Base-by-base conservation (phyloP, 306 rosid species). In the Abrus pulchellus region DNA sequence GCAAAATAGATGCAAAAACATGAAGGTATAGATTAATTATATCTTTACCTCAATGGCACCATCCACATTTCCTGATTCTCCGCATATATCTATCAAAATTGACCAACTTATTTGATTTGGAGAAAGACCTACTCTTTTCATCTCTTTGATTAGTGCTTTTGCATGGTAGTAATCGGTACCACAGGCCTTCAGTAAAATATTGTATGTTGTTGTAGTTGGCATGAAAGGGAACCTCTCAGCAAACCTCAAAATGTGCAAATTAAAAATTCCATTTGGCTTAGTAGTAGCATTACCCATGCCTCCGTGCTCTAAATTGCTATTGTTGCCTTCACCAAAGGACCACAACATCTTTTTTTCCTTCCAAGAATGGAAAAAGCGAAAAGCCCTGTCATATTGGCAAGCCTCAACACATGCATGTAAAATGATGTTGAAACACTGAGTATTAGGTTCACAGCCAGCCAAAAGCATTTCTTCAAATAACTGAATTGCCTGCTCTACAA, bases 391-490 rank as follows among this genome's bases (percentile, higher is more conserved):
- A 70, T 89, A 95, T 77, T 95, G 97, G 88, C 89, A 88, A 83
- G 92, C 98, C 88, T 95, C 93, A 33, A 95, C 99, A 52, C 99
- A 95, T 49, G 99, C 93, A 84, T 95, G 93, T 71, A 95, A 87
- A 82, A 95, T 90, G 79, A 87, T 95, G 86, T 95, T 95, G 77
- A 92, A 93, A 81, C 97, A 93, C 86, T 89, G 99, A 9, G 97
- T 79, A 80, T 95, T 95, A 56, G 99, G 99, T 77, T 95, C 90
- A 20, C 93, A 93, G 80, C 93, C 92, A 38, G 91, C 85, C 89
- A 80, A 84, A 74, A 95, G 86, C 99, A 93, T 93, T 86, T 95
- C 99, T 83, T 93, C 97, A 65, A 95, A 95, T 77, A 95, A 82
- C 57, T 87, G 89, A 81, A 95, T 89, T 70, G 99, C 83, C 86